phyloP scores from a whole-genome alignment of 2,329 filamentous ascomycete genomes.

The Madurella mycetomatis region DNA sequence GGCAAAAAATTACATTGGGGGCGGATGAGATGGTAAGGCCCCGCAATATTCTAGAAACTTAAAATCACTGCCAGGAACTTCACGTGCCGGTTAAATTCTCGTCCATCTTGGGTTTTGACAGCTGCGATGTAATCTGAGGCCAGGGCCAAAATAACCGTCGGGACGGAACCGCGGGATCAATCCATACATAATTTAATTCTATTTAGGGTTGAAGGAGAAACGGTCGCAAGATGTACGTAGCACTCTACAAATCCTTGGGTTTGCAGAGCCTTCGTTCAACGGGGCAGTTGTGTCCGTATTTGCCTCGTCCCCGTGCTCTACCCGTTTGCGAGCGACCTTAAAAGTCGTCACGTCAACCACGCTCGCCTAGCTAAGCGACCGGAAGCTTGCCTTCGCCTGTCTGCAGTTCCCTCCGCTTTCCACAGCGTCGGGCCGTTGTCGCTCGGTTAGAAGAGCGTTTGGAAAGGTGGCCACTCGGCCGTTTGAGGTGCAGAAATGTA shows the following conservation, averaged over 20 bases:
- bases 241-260: neutral
- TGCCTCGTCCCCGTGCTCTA: too few relatives aligned
- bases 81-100: slow-evolving; percentile 13
- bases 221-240: neutral
- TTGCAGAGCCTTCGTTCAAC: too few relatives aligned
- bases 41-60: slow-evolving; percentile 17
- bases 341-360: too few relatives aligned
- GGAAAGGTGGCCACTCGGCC: neutral
- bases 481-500: neutral
- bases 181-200: neutral
- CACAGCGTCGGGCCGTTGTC: too few relatives aligned
- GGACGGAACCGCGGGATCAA: slow-evolving; percentile 9
- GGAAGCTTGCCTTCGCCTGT: too few relatives aligned
- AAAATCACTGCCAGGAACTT: neutral
- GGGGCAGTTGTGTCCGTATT: too few relatives aligned
- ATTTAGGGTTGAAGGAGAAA: neutral
- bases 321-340: too few relatives aligned
- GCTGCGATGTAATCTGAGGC: slow-evolving; percentile 4
- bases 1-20: slow-evolving; percentile 3
- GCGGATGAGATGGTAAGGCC: neutral
- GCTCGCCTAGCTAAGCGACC: too few relatives aligned
- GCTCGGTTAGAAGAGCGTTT: neutral
- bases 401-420: too few relatives aligned
- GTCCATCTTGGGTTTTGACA: slow-evolving; percentile 8
- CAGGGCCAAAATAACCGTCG: slow-evolving; percentile 13